These are phyloP conservation scores for Neospermospora avenae DNA, from an alignment of 2,329 filamentous ascomycete genomes.

Conservation along the genomic window DNA sequence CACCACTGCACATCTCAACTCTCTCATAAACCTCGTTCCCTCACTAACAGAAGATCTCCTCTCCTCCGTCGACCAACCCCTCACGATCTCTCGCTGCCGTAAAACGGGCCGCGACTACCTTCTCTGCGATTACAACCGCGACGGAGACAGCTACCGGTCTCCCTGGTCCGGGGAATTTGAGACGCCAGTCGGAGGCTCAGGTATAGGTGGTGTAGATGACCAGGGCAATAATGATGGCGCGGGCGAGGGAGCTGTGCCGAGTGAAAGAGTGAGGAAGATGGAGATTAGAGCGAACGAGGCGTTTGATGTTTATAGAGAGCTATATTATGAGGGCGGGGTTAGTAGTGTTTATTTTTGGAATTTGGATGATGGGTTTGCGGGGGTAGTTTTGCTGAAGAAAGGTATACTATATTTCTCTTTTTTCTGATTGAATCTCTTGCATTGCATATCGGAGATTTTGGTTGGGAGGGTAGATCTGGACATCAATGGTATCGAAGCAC, in stretches of 20 bases:
- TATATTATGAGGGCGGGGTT: constrained; percentile 96
- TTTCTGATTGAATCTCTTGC: not conserved
- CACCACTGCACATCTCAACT: constrained; percentile 81
- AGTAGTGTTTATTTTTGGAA: constrained; percentile 99
- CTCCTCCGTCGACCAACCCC: constrained; percentile 93
- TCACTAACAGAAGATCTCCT: constrained; percentile 96
- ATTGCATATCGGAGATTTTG: not conserved
- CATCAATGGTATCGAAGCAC: constrained; percentile 6
- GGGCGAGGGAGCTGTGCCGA: constrained; percentile 80
- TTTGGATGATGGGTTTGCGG: constrained; percentile 94
- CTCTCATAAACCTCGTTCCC: constrained; percentile 83
- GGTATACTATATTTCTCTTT: constrained; percentile 42
- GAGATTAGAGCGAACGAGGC: constrained; percentile 93
- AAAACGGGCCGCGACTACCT: constrained; percentile 93
- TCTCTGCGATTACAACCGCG: constrained; percentile 98
- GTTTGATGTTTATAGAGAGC: constrained; percentile 92
- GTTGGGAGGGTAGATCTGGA: not conserved
- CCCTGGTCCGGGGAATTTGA: constrained; percentile 99
- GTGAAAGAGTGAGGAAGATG: constrained; percentile 88
- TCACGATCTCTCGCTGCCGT: constrained; percentile 79
- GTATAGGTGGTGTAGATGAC: constrained; percentile 49
- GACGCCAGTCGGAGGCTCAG: constrained; percentile 71
- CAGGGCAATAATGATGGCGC: constrained; percentile 53
- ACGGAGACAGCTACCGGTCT: constrained; percentile 94
- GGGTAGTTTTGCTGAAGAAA: constrained; percentile 94